Evolutionary conservation across 83 land plant genomes (phyloP), one percentile per base, ranked within the genome.

Genomic region (Isoetes engelmannii): DNA sequence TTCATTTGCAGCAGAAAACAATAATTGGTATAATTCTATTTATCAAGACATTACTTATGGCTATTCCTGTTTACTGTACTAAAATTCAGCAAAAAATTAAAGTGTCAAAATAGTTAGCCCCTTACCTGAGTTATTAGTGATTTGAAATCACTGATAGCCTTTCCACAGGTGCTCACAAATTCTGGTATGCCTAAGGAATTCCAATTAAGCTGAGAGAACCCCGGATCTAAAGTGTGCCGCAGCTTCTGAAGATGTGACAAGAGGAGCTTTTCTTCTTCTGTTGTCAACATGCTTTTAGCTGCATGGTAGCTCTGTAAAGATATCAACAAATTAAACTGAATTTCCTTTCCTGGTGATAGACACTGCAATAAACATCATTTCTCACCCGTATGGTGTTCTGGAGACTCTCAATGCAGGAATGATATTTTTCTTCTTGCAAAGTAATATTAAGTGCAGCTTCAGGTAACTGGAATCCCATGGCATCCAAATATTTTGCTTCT

Each of bases 381-480:
- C 10, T 15, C 55, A 78, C 81, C 71, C 73, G 68, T 5, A 78
- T 48, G 72, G 73, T 73, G 15, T 45, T 66, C 56, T 61, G 60
- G 51, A 78, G 79, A 20, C 65, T 69, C 28, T 78, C 81, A n/a
- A 78, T 61, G 49, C 73, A 69, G 5, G 53, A 5, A 17, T 45
- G 58, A 55, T 57, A 78, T 57, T 73, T 78, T 49, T 69, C 81
- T 55, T 73, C 81, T 57, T 78, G 81, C 10, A 78, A 62, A 41
- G 81, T 53, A 3, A 78, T 72, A 63, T 74, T 78, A 6, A 78
- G 19, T 17, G 77, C 77, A 59, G 63, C 68, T 48, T 78, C 81
- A 37, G 81, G 81, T 9, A 78, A 47, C 21, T 69, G 72, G 43
- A 78, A 78, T 7, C 81, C 81, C 81, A 78, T 73, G 44, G 77